Conservation (phyloP, 192 early-diverging fungal species). For the Backusella sp. region DNA sequence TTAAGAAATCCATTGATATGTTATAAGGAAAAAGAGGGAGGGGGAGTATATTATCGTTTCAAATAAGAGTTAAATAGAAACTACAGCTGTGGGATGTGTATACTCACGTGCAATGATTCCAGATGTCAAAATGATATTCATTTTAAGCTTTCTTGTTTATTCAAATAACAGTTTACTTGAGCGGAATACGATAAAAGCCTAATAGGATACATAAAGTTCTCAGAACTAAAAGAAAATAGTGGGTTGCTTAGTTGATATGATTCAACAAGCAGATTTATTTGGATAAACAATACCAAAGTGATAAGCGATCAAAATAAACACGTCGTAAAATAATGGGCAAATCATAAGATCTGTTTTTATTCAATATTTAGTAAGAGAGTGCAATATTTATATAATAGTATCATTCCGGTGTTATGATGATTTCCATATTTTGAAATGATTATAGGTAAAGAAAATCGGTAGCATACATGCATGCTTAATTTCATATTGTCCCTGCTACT, state of each 20-base stretch:
- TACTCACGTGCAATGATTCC: too few species aligned
- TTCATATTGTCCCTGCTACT: background rate
- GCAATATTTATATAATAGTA: background rate
- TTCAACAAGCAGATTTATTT: background rate
- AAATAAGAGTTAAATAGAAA: too few species aligned
- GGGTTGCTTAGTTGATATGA: too few species aligned
- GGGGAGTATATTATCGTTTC: too few species aligned
- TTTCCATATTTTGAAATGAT: background rate
- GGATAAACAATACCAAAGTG: background rate
- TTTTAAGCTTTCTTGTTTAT: too few species aligned
- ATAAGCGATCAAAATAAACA: background rate
- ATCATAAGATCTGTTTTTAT: background rate
- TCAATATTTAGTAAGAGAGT: background rate
- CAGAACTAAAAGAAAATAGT: background rate
- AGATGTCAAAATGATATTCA: too few species aligned
- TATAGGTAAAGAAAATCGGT: background rate
- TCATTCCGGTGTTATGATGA: background rate
- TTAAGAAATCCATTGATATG: too few species aligned
- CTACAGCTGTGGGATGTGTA: too few species aligned
- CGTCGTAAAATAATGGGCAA: background rate
- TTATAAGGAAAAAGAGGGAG: too few species aligned
- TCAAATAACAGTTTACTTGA: too few species aligned
- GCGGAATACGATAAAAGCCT: too few species aligned
- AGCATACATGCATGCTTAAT: background rate
- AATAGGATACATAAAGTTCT: too few species aligned